Evolutionary conservation across 2,329 filamentous ascomycete genomes (phyloP), one percentile per base, ranked within the genome.

Genomic region (Xenoacremonium recifei): DNA sequence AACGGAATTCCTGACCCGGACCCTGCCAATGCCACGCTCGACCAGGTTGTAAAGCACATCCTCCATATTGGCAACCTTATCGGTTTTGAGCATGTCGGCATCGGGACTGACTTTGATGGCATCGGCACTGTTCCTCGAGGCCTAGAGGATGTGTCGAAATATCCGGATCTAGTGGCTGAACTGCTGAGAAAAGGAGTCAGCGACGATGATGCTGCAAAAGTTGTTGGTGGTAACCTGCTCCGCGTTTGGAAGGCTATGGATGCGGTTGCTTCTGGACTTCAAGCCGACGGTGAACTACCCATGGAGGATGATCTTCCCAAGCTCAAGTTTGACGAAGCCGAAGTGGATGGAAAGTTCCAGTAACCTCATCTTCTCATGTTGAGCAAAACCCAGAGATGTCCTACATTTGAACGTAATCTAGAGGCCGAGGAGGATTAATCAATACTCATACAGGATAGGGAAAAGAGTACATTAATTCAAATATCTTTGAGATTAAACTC

Each of bases 91-190:
- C 79, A 96, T 61, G 89, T 96, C 13, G 92, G 91, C 1, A 66
- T 96, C 15, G 92, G 92, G 0, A 90, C 86, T 39, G 92, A 97
- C 63, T 96, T 91, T 61, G 91, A 96, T 61, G 92, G 81, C 7
- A 91, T 91, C 42, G 59, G 63, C 2, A 63, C 55, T 1, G 82
- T 82, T 4, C 89, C 91, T 0, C 62, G 70, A 40, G 92, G 91
- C 0, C 66, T 97, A 35, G 88, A 93, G 27, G 90, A 96, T 62
- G 89, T 96, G 6, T 82, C 84, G 36, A 89, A 88, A 60, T 95
- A 85, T 57, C 91, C 90, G 0, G 79, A 84, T 42, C 67, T 96
- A 33, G 78, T 96, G 7, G 82, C 80, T 4, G 87, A 89, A 64
- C 66, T 96, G 44, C 68, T 96, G 50, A 73, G 72, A 36, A 76